Conservation (phyloP, 306 rosid species). For the Lathyrus sativus region DNA sequence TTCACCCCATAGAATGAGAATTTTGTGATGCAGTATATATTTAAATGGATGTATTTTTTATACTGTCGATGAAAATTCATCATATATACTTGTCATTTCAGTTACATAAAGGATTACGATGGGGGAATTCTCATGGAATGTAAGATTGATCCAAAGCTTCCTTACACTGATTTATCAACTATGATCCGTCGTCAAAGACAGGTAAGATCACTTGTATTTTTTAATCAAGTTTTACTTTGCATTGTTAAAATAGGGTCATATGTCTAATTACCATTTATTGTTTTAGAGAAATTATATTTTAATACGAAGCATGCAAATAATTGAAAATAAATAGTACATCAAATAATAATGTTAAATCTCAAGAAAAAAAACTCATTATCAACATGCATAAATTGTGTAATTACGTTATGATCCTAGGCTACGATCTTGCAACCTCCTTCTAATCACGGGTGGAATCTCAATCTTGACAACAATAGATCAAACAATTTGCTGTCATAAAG, state of each 20-base stretch:
- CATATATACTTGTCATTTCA: constrained; percentile 41
- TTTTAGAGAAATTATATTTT: neutral
- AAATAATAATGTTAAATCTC: neutral
- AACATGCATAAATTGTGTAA: no score
- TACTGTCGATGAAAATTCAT: constrained; percentile 24
- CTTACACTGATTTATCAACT: constrained; percentile 86
- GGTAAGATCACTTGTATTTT: constrained; percentile 49
- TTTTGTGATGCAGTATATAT: constrained; percentile 9
- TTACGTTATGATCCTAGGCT: neutral
- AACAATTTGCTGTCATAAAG: neutral
- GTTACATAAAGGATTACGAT: constrained; percentile 97
- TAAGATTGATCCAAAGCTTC: constrained; percentile 93
- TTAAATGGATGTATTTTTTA: neutral
- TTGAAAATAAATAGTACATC: neutral
- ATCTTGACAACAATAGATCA: neutral
- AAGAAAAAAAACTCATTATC: neutral
- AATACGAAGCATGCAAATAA: neutral
- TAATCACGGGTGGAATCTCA: neutral
- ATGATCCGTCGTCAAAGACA: constrained; percentile 95
- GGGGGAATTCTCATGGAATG: constrained; percentile 98
- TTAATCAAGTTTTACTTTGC: constrained; percentile 31
- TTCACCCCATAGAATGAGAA: constrained; percentile 3
- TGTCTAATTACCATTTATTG: neutral
- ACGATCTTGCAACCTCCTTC: neutral
- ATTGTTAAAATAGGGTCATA: constrained; percentile 4